Conservation (phyloP, 2,329 filamentous ascomycete genomes). For the Fragosphaeria purpurea region DNA sequence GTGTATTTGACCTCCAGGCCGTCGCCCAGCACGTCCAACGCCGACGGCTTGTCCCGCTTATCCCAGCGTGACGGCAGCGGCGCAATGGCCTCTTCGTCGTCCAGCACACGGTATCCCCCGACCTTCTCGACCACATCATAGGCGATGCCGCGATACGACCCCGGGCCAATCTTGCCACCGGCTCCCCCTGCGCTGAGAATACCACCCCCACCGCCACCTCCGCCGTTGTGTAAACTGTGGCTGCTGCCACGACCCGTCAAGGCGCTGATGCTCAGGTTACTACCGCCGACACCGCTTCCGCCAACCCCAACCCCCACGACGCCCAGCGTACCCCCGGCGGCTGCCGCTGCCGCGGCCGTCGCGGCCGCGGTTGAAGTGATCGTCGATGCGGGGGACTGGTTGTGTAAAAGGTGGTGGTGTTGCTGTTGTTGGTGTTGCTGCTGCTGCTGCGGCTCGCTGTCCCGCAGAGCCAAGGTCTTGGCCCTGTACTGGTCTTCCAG, state of each 20-base stretch:
- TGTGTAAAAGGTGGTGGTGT: not conserved
- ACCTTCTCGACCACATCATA: not conserved
- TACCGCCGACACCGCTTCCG: not conserved
- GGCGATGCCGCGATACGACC: not conserved
- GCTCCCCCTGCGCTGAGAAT: too few species aligned
- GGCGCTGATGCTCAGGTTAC: constrained; percentile 29
- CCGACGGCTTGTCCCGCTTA: constrained; percentile 60
- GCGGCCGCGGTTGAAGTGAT: constrained; percentile 21
- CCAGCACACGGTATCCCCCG: constrained; percentile 18
- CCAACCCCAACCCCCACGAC: not conserved
- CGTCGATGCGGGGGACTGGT: constrained; percentile 16
- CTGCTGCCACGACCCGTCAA: constrained; percentile 43
- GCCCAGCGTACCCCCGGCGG: not conserved
- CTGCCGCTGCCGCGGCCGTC: constrained; percentile 15
- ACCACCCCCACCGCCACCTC: constrained; percentile 42
- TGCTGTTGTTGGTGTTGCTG: not conserved
- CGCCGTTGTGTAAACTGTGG: constrained; percentile 32
- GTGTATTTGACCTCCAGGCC: constrained; percentile 61
- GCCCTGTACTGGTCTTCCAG: constrained; percentile 61
- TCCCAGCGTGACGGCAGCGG: constrained; percentile 79
- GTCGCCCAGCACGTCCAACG: constrained; percentile 64
- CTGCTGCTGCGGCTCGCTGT: constrained; percentile 28
- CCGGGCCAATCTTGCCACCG: not conserved
- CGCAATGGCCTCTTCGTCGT: constrained; percentile 49
- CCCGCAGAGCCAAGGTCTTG: constrained; percentile 42